phyloP scores from a whole-genome alignment of 352 stramenopile species.

The Phytophthora sansomeana region DNA sequence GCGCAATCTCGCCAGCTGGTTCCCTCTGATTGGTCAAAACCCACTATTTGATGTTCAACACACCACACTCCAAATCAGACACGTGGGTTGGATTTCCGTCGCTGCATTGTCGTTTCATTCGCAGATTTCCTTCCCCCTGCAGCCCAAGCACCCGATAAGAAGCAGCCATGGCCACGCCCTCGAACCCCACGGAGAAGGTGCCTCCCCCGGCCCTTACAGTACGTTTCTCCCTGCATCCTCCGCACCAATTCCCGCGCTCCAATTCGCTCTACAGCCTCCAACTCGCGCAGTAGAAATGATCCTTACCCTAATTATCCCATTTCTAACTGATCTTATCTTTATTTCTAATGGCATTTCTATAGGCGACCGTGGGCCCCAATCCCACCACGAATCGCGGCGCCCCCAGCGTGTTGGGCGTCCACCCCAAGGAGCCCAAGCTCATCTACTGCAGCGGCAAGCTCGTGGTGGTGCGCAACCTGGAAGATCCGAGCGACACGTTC shows the following conservation, averaged over 20 bases:
- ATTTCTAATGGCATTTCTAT: conserved; percentile 2
- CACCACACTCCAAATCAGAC: conserved; percentile 10
- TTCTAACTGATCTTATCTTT: conserved; percentile 2
- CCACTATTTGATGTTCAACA: conserved; percentile 2
- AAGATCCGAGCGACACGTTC: conserved; percentile 88
- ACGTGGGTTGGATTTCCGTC: conserved; percentile 15
- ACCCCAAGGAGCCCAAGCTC: conserved; percentile 90
- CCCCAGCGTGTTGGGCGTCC: conserved; percentile 71
- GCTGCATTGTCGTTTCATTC: conserved; percentile 23
- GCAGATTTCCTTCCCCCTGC: conserved; percentile 18
- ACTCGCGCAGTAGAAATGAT: background rate
- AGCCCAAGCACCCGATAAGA: background rate
- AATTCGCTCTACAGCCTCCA: background rate
- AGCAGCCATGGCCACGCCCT: conserved; percentile 50
- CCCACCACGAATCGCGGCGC: conserved; percentile 78
- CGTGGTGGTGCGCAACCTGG: conserved; percentile 90
- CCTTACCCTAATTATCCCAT: background rate
- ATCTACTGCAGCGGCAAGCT: conserved; percentile 94
- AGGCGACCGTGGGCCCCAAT: conserved; percentile 73
- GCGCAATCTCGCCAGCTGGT: conserved; percentile 1
- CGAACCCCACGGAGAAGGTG: conserved; percentile 77
- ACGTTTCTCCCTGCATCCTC: background rate
- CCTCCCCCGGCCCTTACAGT: conserved; percentile 51
- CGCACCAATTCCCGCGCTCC: background rate
- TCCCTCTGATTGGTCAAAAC: conserved; percentile 3